A percentile compares a stretch with the other conserved stretches of the same genome.
phyloP scores from a whole-genome alignment of 345 rosid genomes.

The Citrus maxima region DNA sequence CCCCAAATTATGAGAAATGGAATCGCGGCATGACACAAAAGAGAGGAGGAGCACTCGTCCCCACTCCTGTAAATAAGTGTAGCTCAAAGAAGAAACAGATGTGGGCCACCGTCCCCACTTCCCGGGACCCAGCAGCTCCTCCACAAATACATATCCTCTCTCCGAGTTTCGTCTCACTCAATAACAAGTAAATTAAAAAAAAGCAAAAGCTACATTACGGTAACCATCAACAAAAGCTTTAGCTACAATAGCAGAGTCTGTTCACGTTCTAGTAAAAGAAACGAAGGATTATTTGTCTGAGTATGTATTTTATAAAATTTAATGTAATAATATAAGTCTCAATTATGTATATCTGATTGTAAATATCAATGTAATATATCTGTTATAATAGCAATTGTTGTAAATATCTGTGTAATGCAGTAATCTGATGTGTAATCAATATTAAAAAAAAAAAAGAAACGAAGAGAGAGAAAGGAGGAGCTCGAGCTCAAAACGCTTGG shows the following conservation, averaged over 20 bases:
- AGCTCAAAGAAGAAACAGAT: conserved; percentile 49
- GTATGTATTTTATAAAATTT: no score
- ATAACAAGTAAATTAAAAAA: conserved; percentile 17
- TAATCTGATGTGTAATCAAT: no score
- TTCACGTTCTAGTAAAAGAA: conserved; percentile 4
- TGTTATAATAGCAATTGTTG: no score
- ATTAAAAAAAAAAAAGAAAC: background rate
- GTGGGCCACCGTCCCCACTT: conserved; percentile 38
- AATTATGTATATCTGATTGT: no score
- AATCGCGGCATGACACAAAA: background rate
- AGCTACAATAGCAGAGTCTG: conserved; percentile 21
- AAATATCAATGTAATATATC: no score
- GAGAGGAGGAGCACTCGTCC: conserved; percentile 19
- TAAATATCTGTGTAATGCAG: no score
- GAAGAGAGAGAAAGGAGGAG: background rate
- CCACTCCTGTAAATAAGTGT: conserved; percentile 38
- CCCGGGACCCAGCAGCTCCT: conserved; percentile 12
- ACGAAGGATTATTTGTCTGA: no score
- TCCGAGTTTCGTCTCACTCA: background rate
- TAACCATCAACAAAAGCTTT: conserved; percentile 17
- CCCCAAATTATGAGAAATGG: background rate
- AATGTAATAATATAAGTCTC: no score
- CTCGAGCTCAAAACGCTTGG: conserved; percentile 19
- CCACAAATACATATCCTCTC: background rate
- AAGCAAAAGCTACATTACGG: conserved; percentile 27